Evolutionary conservation across 2,329 filamentous ascomycete genomes (phyloP), one percentile per base, ranked within the genome.

Genomic region (Fusarium oxysporum): DNA sequence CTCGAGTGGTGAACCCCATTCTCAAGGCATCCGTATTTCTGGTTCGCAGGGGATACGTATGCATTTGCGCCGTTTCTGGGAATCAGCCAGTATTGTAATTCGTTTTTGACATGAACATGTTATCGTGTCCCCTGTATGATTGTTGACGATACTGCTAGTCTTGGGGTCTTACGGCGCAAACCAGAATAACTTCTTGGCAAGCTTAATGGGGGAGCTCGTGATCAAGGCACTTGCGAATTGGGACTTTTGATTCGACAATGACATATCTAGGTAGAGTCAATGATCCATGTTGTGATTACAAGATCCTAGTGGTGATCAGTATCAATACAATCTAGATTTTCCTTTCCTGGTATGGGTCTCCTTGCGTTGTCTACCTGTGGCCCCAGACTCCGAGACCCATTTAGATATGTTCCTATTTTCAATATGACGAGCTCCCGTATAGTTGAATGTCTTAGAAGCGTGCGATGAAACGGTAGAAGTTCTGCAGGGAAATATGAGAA

Each of bases 11-110:
- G 33, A 74, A 44, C 61, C 61, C 50, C 61, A 64, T 70, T 68
- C 70, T 54, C 76, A 78, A 80, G 78, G 78, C 78, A 80, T 65
- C 78, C 71, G 63, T 62, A 77, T 80, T 80, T 55, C 62, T 58
- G 28, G 45, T 45, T 61, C 53, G 57, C 61, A 70, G 64, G 66
- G 74, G 65, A 68, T 76, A 78, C 74, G 76, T 78, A 71, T 63
- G 74, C 76, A 51, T 47, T 63, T 71, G 48, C 58, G 21, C 25
- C 41, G 35, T 35, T 40, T 37, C 5, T 37, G 23, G 48, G 23
- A 43, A 59, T 45, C 25, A 25, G 43, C 47, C 43, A 55, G 45
- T 56, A 33, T 57, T n/a, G 62, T 23, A 35, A 51, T 23, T 21
- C 19, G 8, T 28, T 55, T 33, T 41, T 43, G 32, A 37, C 53